phyloP scores from a whole-genome alignment of 2,329 filamentous ascomycete genomes.

The Epichloe gansuensis region DNA sequence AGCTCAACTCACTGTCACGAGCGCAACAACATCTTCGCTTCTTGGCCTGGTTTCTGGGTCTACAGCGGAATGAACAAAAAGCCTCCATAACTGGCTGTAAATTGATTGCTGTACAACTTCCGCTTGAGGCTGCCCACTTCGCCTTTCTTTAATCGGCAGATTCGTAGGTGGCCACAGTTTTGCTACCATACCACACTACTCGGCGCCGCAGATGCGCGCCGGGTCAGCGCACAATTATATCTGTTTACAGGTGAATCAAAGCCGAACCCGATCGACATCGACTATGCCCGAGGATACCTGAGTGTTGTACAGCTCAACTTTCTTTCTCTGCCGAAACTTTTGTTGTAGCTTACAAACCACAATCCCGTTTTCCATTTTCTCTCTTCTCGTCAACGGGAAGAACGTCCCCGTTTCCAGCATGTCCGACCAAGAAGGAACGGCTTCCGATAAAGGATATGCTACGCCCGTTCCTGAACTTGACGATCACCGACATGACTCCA shows the following conservation, averaged over 20 bases:
- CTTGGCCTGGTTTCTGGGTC: constrained; percentile 85
- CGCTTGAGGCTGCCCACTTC: neutral
- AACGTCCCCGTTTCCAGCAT: constrained; percentile 29
- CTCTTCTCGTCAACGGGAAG: neutral
- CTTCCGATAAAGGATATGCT: constrained; percentile 50
- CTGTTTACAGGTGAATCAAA: neutral
- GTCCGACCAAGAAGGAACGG: constrained; percentile 52
- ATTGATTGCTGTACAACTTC: neutral
- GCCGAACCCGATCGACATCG: neutral
- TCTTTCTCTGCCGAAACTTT: neutral
- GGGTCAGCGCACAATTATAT: constrained; percentile 11
- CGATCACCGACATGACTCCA: constrained; percentile 64
- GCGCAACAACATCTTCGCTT: constrained; percentile 69
- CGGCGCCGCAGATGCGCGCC: constrained; percentile 25
- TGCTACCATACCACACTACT: constrained; percentile 18
- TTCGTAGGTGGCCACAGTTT: constrained; percentile 12
- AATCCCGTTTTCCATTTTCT: neutral
- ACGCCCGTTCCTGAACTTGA: constrained; percentile 71
- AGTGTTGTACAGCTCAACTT: constrained; percentile 18
- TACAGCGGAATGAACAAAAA: constrained; percentile 94
- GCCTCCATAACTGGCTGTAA: constrained; percentile 68
- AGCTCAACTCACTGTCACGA: constrained; percentile 67
- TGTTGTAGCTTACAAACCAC: neutral
- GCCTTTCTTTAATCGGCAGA: neutral
- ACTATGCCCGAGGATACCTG: constrained; percentile 6